Conservation (phyloP, 257 asterid species). For the Solanum megistacrolobum region DNA sequence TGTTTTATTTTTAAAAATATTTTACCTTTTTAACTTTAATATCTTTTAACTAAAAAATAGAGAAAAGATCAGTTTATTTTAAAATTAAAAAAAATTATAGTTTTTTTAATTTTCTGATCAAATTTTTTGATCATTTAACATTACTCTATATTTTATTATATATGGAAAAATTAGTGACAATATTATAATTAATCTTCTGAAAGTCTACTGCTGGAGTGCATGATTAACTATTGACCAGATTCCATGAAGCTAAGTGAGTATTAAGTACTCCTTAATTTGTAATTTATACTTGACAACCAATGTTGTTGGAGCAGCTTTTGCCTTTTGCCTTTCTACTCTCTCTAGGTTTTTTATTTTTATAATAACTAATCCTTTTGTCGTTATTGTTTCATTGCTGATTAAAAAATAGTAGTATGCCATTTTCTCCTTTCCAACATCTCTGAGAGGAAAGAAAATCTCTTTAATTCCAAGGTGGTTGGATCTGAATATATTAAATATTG, state of each 20-base stretch:
- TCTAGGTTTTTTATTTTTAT: background rate
- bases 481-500: background rate
- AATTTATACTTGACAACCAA: background rate
- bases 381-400: background rate
- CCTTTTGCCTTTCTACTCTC: background rate
- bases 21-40: too few species aligned
- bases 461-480: background rate
- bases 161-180: background rate
- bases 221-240: background rate
- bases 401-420: background rate
- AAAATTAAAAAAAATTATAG: too few species aligned
- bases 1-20: too few species aligned
- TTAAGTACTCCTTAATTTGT: background rate
- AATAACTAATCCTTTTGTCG: background rate
- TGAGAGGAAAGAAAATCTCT: background rate
- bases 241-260: background rate
- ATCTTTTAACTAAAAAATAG: too few species aligned
- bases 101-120: too few species aligned
- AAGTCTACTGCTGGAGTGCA: background rate
- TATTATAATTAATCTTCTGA: background rate
- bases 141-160: background rate
- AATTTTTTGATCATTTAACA: too few species aligned
- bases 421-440: background rate
- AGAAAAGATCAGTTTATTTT: too few species aligned
- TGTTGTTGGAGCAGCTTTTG: background rate